A percentile compares a stretch with the other conserved stretches of the same genome.
Evolutionary conservation across 1,284 basidiomycete species (phyloP).

Genomic region (Lentinula novae-zelandiae): DNA sequence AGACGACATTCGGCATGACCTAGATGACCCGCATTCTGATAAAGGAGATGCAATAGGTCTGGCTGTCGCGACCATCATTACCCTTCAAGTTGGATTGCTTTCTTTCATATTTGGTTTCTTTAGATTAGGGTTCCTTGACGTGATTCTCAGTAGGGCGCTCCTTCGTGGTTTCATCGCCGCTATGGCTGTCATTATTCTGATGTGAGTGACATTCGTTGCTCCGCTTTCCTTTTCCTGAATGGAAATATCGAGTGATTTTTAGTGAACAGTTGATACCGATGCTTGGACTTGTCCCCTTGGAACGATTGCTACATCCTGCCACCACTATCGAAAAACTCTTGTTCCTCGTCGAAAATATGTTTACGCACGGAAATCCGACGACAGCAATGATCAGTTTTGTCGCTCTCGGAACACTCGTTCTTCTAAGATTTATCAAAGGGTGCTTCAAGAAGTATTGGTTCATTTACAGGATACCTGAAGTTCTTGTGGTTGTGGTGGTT

Average conservation of each 20-base stretch:
- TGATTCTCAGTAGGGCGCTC: constrained; percentile 86
- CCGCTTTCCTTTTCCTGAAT: constrained; percentile 13
- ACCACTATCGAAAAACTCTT: constrained; percentile 73
- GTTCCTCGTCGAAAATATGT: constrained; percentile 70
- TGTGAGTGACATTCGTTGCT: constrained; percentile 39
- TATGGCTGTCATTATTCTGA: constrained; percentile 70
- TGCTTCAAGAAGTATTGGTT: constrained; percentile 52
- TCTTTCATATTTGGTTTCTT: constrained; percentile 86
- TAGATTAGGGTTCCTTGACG: constrained; percentile 90
- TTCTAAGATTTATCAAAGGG: constrained; percentile 51
- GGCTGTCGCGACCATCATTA: constrained; percentile 72
- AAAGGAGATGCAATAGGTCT: constrained; percentile 58
- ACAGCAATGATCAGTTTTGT: constrained; percentile 76
- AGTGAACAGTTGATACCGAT: constrained; percentile 82
- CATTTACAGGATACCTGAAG: constrained; percentile 83
- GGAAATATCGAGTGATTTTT: background rate
- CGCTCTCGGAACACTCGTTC: constrained; percentile 63
- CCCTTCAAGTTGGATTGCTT: constrained; percentile 86
- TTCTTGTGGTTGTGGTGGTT: constrained; percentile 64
- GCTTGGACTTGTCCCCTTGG: constrained; percentile 68
- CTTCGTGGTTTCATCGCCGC: constrained; percentile 87
- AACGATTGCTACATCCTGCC: constrained; percentile 51
- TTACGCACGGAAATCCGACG: constrained; percentile 51
- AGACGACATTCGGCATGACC: constrained; percentile 60
- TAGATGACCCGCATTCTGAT: constrained; percentile 50